Evolutionary conservation across 768 basidiomycete genomes (phyloP), one percentile per base, ranked within the genome.

Genomic region (Macrolepiota fuliginosa): DNA sequence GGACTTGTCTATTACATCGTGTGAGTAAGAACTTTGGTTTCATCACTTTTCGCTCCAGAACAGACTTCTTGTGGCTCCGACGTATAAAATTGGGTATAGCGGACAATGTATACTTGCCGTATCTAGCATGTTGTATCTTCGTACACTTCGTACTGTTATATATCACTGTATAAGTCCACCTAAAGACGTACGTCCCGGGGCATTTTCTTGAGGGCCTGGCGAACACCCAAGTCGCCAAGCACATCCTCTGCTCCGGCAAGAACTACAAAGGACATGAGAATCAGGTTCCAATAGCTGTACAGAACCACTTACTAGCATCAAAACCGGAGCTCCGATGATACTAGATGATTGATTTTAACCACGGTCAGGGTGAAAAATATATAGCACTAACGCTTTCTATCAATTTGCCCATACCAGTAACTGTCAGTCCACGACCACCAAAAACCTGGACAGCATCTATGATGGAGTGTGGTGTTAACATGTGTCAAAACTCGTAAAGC

Each of bases 401-500:
- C 47, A 87, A 73, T 73, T 84, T 88, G 63, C 94, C 94, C 91
- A 94, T 92, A 7, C 94, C 94, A 4, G 91, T 88, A 47, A 82
- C 79, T 0, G 96, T 97, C 65, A 98, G 79, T 25, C 88, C 92
- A 19, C 96, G 84, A 17, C 96, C 96, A 56, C 94, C 95, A 61
- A 96, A 96, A 37, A 96, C 83, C 73, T 91, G 89, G 1, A 89
- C 86, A 4, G 92, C 88, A 63, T 94, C 92, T 79, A 79, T 73
- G 56, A 47, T 50, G 45, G 47, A 36, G 42, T 22, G 29, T 37
- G n/a, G 39, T 45, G 7, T 45, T 2, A 55, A 22, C 50, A 50
- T 51, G 10, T 83, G 81, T 6, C 81, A 81, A 65, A 80, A 79
- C 32, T 77, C 75, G 25, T 73, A 42, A 51, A 40, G 13, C 42